Evolutionary conservation across 345 rosid genomes (phyloP).

Genomic region (Nephelium lappaceum): DNA sequence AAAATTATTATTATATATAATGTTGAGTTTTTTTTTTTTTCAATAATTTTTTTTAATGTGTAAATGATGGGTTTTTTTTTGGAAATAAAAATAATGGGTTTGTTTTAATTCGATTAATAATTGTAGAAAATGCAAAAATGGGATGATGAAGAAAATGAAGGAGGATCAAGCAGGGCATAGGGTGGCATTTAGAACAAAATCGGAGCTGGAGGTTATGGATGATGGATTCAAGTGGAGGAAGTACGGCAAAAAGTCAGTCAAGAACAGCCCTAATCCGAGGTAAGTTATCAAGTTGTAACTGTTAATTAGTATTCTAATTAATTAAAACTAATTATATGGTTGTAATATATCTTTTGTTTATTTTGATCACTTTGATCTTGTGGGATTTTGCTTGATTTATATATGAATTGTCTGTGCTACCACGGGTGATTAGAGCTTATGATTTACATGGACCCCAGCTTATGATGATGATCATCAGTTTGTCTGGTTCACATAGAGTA

Average conservation of each 20-base stretch:
- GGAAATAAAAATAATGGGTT: no score
- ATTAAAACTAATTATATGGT: background rate
- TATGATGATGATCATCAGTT: background rate
- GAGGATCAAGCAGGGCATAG: constrained; percentile 44
- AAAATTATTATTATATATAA: no score
- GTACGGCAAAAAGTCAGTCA: constrained; percentile 87
- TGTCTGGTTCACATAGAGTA: no score
- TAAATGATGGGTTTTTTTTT: no score
- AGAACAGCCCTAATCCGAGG: constrained; percentile 90
- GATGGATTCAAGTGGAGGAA: constrained; percentile 97
- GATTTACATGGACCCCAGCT: background rate
- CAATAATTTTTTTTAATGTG: no score
- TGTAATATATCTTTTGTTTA: background rate
- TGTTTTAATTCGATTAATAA: background rate
- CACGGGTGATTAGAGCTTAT: background rate
- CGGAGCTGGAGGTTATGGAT: constrained; percentile 81
- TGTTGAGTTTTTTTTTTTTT: no score
- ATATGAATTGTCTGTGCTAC: background rate
- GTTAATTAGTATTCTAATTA: background rate
- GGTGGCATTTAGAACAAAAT: constrained; percentile 84
- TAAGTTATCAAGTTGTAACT: constrained; percentile 25
- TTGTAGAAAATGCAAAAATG: constrained; percentile 34
- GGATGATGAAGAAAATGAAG: constrained; percentile 29
- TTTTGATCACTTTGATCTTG: background rate
- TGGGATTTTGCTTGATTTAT: no score